phyloP scores from a whole-genome alignment of 495 filamentous ascomycete species.

The Penicillium ochrochloron region DNA sequence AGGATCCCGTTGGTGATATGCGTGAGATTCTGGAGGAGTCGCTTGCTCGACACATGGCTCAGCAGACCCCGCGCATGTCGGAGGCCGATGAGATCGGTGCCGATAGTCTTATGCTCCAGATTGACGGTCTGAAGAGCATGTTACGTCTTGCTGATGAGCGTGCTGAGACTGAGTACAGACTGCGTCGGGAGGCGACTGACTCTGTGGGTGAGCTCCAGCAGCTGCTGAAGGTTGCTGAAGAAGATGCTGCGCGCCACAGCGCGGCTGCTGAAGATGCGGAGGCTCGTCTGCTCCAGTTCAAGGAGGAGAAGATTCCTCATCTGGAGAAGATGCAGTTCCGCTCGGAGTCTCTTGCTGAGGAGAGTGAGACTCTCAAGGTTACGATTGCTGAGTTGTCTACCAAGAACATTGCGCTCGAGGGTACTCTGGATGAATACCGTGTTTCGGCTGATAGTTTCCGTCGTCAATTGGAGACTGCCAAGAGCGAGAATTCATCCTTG shows the following conservation, averaged over 20 bases:
- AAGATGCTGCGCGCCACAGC: conserved; percentile 69
- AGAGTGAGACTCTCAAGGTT: conserved; percentile 66
- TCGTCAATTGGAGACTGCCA: conserved; percentile 56
- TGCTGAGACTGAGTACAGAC: conserved; percentile 64
- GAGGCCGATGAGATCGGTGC: conserved; percentile 53
- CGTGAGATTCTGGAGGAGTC: conserved; percentile 54
- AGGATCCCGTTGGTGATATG: conserved; percentile 47
- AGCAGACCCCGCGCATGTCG: conserved; percentile 39
- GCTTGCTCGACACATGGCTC: conserved; percentile 43
- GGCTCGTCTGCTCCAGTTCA: conserved; percentile 54
- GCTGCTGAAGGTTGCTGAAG: conserved; percentile 73
- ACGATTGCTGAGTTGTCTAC: conserved; percentile 64
- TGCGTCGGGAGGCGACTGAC: conserved; percentile 71
- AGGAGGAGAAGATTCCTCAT: conserved; percentile 57
- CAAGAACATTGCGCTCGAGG: conserved; percentile 61
- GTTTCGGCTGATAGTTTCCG: conserved; percentile 60
- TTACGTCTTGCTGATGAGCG: conserved; percentile 54
- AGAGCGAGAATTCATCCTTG: conserved; percentile 61
- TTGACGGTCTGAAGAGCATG: conserved; percentile 59
- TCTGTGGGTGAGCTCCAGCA: conserved; percentile 71
- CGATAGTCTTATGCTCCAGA: conserved; percentile 58
- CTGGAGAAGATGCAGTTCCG: conserved; percentile 59
- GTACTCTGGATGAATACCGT: conserved; percentile 65
- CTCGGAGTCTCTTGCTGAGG: conserved; percentile 63
- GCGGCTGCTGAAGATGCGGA: conserved; percentile 71